Base-by-base conservation (phyloP, 106 monocot species). In the Dendrobium catenatum region DNA sequence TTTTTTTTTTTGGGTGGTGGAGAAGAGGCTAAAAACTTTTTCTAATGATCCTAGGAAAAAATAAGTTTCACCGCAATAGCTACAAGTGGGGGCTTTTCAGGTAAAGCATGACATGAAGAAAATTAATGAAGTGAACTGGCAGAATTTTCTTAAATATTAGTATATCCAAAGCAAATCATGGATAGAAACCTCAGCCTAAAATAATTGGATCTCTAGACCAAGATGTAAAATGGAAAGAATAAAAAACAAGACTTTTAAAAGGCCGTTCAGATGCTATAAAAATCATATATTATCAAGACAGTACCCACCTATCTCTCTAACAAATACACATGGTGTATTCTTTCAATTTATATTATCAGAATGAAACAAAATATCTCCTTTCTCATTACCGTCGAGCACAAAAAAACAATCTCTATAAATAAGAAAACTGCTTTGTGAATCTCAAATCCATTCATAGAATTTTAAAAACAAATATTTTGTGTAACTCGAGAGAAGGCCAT, bases 371-470 rank as follows among this genome's bases (percentile, higher is more conserved):
- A 3, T 5, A 3, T 22, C n/a, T 61, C 61, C 13, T 70, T 18
- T 70, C 37, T 70, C 33, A 70, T 70, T 37, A 70, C 70, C 4
- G 6, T 22, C 61, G 37, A 70, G 33, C 29, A 29, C 15, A 37
- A 29, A 24, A 70, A 70, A 3, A 29, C 70, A 70, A 37, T 37
- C 70, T 37, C 70, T 37, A 33, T 3, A 37, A 33, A 70, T 16
- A n/a, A 70, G 31, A 70, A 70, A 70, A 70, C 31, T 15, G 33
- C 70, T 37, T 37, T 70, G 37, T 37, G 70, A 70, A 70, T 70
- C 19, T 70, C 70, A 70, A 24, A 70, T 70, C 24, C 37, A 70
- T 70, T 70, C 9, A 29, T 29, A 27, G 67, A 5, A 24, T 27
- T 27, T 70, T 33, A 70, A 70, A 70, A 61, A 61, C 56, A 61